phyloP scores from a whole-genome alignment of 352 stramenopile species.

The Elongisporangium senticosum region DNA sequence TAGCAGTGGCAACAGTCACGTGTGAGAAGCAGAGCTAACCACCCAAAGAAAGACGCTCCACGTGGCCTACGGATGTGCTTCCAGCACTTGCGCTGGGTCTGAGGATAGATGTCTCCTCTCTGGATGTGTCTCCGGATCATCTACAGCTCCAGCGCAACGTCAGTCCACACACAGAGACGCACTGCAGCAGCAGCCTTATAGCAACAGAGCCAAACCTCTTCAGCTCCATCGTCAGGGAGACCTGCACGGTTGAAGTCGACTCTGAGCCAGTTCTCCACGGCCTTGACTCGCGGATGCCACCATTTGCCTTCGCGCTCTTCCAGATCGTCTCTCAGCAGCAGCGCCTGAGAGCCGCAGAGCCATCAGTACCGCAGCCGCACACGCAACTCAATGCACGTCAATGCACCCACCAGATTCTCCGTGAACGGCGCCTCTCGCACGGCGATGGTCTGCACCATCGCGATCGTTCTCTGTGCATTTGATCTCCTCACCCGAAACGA shows the following conservation, averaged over 20 bases:
- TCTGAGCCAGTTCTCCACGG: constrained; percentile 69
- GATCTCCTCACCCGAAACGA: neutral
- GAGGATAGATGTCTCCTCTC: constrained; percentile 59
- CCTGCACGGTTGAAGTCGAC: constrained; percentile 47
- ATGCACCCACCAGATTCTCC: constrained; percentile 37
- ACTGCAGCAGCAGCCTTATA: too few species aligned
- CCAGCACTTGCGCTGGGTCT: constrained; percentile 69
- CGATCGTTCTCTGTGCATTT: neutral
- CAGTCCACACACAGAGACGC: neutral
- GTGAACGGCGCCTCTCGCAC: constrained; percentile 46
- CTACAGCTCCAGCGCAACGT: constrained; percentile 11
- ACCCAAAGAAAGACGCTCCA: neutral
- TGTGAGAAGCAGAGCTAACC: neutral
- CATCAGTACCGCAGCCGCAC: neutral
- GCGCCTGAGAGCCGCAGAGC: constrained; percentile 18
- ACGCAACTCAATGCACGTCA: neutral
- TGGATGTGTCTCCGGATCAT: constrained; percentile 68
- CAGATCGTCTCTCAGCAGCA: constrained; percentile 48
- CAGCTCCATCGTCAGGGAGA: constrained; percentile 62
- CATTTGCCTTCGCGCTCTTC: constrained; percentile 33
- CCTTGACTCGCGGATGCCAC: constrained; percentile 62
- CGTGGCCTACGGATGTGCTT: constrained; percentile 51
- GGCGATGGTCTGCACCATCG: constrained; percentile 49
- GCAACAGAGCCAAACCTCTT: constrained; percentile 35
- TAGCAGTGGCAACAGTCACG: neutral